These are phyloP conservation scores for Fusarium newnesense DNA, from an alignment of 2,329 filamentous ascomycete genomes.

Conservation along the genomic window DNA sequence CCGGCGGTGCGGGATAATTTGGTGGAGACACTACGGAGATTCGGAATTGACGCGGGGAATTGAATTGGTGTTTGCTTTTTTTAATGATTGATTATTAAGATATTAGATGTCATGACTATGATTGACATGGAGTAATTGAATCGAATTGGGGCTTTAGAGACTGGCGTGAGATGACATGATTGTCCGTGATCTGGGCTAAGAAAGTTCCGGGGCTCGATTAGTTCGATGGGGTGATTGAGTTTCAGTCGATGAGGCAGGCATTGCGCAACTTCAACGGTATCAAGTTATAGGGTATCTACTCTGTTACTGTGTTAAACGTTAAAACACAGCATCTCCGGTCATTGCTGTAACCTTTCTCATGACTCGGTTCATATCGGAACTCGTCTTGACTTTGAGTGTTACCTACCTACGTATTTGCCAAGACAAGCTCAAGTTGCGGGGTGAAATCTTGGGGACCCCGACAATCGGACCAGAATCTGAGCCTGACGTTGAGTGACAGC, in stretches of 20 bases:
- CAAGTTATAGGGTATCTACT: not conserved
- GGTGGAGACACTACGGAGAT: slow-evolving; percentile 21
- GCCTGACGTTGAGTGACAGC: not conserved
- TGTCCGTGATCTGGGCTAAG: slow-evolving; percentile 3
- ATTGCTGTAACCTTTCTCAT: not conserved
- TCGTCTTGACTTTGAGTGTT: not conserved
- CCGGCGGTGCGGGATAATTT: slow-evolving; percentile 23
- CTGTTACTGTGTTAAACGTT: not conserved
- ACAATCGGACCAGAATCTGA: slow-evolving; percentile 13
- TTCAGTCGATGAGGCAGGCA: slow-evolving; percentile 9
- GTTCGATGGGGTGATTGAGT: slow-evolving; percentile 15
- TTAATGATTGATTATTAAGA: not conserved
- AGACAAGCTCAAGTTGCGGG: slow-evolving; percentile 19
- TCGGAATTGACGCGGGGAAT: slow-evolving; percentile 6
- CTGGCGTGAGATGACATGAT: not conserved
- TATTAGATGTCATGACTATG: not conserved
- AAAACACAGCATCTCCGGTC: not conserved
- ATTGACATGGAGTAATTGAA: not conserved
- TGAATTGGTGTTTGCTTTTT: not conserved
- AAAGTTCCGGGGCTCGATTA: slow-evolving; percentile 16
- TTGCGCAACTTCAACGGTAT: not conserved
- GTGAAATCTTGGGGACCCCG: slow-evolving; percentile 26
- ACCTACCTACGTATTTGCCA: slow-evolving; percentile 9
- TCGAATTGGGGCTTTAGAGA: not conserved
- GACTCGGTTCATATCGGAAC: slow-evolving; percentile 13